phyloP scores from a whole-genome alignment of 2,329 filamentous ascomycete genomes.

The Exophiala dermatitidis region DNA sequence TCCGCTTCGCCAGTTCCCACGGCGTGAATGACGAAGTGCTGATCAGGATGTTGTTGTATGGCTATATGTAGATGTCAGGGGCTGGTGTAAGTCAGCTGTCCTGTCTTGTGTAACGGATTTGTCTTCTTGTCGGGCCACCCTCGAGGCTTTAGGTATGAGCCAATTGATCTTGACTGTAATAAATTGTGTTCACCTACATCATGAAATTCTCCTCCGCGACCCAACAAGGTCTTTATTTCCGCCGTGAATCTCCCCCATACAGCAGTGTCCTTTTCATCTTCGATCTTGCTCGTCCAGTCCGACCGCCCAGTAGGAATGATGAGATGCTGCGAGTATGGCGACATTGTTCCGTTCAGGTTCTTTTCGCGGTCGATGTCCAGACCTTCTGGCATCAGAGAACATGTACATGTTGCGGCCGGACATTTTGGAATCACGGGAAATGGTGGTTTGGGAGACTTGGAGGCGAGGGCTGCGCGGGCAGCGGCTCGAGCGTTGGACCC shows the following conservation, averaged over 20 bases:
- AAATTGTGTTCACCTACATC: conserved; percentile 46
- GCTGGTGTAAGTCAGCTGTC: conserved; percentile 21
- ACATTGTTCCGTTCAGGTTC: conserved; percentile 67
- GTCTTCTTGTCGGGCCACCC: neutral
- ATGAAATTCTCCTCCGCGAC: conserved; percentile 57
- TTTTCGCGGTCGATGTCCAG: conserved; percentile 68
- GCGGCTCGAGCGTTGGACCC: neutral
- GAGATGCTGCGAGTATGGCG: conserved; percentile 72
- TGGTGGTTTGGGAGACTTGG: conserved; percentile 29
- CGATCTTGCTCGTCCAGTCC: conserved; percentile 79
- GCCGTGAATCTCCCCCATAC: conserved; percentile 48
- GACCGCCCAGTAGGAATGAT: conserved; percentile 71
- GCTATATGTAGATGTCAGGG: conserved; percentile 46
- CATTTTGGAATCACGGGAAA: conserved; percentile 52
- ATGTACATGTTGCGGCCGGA: conserved; percentile 68
- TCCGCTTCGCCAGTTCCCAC: conserved; percentile 15
- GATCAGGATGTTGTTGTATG: conserved; percentile 72
- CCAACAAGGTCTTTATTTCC: conserved; percentile 61
- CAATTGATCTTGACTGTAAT: too few relatives aligned
- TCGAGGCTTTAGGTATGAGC: too few relatives aligned
- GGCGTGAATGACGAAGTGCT: conserved; percentile 63
- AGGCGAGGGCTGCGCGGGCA: conserved; percentile 2
- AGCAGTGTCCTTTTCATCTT: conserved; percentile 60
- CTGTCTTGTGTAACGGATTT: neutral
- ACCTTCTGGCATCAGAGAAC: conserved; percentile 62